Evolutionary conservation across 1,139 yeast species (phyloP).

Genomic region (Blastobotrys illinoisensis): DNA sequence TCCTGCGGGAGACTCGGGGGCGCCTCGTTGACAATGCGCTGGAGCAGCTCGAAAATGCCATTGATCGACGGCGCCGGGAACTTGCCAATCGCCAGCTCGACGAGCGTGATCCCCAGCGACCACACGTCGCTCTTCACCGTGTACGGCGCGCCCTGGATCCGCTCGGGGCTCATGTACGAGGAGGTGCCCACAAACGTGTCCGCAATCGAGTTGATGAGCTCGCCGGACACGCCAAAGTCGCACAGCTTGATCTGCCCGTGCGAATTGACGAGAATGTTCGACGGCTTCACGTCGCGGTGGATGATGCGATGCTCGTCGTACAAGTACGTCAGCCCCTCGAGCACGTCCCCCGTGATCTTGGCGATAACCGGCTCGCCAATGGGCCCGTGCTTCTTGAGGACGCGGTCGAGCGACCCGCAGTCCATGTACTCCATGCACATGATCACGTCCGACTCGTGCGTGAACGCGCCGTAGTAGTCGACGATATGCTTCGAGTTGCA

Average conservation of each 20-base stretch:
- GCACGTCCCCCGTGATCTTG: slow-evolving; percentile 68
- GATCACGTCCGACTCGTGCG: slow-evolving; percentile 57
- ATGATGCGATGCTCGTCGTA: slow-evolving; percentile 80
- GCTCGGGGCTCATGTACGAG: slow-evolving; percentile 95
- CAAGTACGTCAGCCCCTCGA: slow-evolving; percentile 75
- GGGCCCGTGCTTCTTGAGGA: slow-evolving; percentile 49
- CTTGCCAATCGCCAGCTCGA: slow-evolving; percentile 80
- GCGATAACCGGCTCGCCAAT: slow-evolving; percentile 63
- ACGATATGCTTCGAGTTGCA: slow-evolving; percentile 77
- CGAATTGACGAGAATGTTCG: slow-evolving; percentile 75
- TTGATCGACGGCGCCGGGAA: slow-evolving; percentile 48
- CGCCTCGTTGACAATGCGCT: slow-evolving; percentile 86
- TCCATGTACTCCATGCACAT: slow-evolving; percentile 96
- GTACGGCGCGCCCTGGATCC: slow-evolving; percentile 90
- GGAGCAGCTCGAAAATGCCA: slow-evolving; percentile 84
- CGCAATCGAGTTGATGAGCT: slow-evolving; percentile 84
- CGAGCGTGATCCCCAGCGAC: slow-evolving; percentile 87
- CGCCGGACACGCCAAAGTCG: slow-evolving; percentile 93
- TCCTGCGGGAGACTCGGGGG: slow-evolving; percentile 65
- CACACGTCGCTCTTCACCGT: slow-evolving; percentile 93
- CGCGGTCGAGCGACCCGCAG: slow-evolving; percentile 85
- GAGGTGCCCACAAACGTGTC: slow-evolving; percentile 98
- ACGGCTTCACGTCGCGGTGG: slow-evolving; percentile 90
- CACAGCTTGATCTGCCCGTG: slow-evolving; percentile 78
- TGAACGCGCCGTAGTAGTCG: slow-evolving; percentile 85